Evolutionary conservation across 2,329 filamentous ascomycete genomes (phyloP).

Genomic region (Gyromitra esculenta): DNA sequence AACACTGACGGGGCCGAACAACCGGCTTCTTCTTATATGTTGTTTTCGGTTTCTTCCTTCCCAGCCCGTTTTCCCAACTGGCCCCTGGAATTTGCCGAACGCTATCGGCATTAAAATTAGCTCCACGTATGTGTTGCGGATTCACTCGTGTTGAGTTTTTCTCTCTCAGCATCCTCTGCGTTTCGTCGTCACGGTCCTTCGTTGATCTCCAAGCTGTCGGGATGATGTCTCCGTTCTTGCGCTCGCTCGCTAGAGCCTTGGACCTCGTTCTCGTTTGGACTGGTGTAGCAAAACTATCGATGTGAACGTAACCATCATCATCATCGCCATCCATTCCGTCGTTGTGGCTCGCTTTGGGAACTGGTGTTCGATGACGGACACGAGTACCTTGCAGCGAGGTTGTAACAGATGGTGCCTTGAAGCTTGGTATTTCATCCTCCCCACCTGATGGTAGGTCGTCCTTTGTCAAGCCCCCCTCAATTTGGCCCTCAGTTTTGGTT

Average conservation of each 20-base stretch:
- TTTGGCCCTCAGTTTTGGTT: not conserved
- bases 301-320: slow-evolving; percentile 14
- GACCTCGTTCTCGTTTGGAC: slow-evolving; percentile 1
- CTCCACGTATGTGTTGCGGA: slow-evolving; percentile 37
- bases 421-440: slow-evolving; percentile 30
- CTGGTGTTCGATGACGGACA: slow-evolving; percentile 24
- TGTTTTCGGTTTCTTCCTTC: slow-evolving; percentile 14
- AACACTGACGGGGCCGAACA: slow-evolving; percentile 31
- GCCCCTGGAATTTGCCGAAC: slow-evolving; percentile 8
- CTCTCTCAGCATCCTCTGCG: slow-evolving; percentile 34
- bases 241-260: not conserved
- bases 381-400: slow-evolving; percentile 26
- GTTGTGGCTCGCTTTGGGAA: not conserved
- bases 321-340: slow-evolving; percentile 6
- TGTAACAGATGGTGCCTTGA: slow-evolving; percentile 26
- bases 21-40: slow-evolving; percentile 17
- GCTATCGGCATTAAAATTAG: slow-evolving; percentile 22
- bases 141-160: slow-evolving; percentile 23
- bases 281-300: slow-evolving; percentile 20
- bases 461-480: not conserved
- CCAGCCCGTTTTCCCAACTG: slow-evolving; percentile 28
- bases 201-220: slow-evolving; percentile 30
- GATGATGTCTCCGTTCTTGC: slow-evolving; percentile 23
- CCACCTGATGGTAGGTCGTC: not conserved
- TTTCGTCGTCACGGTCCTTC: slow-evolving; percentile 24